A percentile compares a stretch with the other conserved stretches of the same genome.
Conservation (phyloP, 768 basidiomycete species). For the Basidioascus undulatus region DNA sequence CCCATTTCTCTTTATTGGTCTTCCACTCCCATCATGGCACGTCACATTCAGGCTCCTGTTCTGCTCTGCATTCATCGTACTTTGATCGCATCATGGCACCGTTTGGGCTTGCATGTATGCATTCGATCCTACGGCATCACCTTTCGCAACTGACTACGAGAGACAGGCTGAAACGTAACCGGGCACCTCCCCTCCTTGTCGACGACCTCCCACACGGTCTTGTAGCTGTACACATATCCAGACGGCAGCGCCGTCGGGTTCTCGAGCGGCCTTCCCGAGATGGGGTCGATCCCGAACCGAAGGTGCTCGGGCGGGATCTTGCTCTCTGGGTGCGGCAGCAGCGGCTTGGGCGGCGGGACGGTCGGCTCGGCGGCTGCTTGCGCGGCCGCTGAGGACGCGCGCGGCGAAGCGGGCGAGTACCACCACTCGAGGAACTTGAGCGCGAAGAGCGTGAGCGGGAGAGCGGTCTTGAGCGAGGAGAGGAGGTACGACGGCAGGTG, state of each 20-base stretch:
- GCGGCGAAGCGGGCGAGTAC: constrained; percentile 72
- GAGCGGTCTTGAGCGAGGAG: constrained; percentile 50
- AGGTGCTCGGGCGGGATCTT: constrained; percentile 31
- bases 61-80: too few relatives aligned
- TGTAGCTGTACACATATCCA: constrained; percentile 86
- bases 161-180: constrained; percentile 52
- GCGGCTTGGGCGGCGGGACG: constrained; percentile 50
- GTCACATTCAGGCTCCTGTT: too few relatives aligned
- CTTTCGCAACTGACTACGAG: constrained; percentile 63
- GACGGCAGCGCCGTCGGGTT: constrained; percentile 79
- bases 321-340: constrained; percentile 48
- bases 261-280: constrained; percentile 45
- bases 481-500: too few relatives aligned
- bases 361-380: constrained; percentile 38
- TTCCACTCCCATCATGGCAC: too few relatives aligned
- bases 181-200: constrained; percentile 59
- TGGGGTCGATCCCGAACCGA: constrained; percentile 59
- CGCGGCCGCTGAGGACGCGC: constrained; percentile 42
- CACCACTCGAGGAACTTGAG: constrained; percentile 98
- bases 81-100: too few relatives aligned
- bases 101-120: too few relatives aligned
- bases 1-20: too few relatives aligned
- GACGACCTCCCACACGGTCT: constrained; percentile 64
- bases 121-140: constrained; percentile 62
- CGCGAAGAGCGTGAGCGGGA: constrained; percentile 78